Percentiles rank a stretch among this genome's conserved stretches.
phyloP scores from a whole-genome alignment of 2,329 filamentous ascomycete genomes.

The Penicillium sp. region DNA sequence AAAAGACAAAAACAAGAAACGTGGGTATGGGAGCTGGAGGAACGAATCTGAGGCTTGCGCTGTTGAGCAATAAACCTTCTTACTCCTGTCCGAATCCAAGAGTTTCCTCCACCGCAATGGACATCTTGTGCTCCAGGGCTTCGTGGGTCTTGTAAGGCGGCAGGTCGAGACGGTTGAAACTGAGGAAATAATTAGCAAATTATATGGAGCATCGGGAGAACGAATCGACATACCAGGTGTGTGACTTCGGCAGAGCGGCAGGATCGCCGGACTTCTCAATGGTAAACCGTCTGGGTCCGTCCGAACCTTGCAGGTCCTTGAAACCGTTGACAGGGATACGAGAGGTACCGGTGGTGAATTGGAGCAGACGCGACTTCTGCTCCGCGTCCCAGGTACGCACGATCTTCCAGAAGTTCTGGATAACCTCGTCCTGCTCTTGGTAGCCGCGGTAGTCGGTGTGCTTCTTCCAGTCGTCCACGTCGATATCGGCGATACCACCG shows the following conservation, averaged over 20 bases:
- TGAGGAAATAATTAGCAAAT: conserved; percentile 45
- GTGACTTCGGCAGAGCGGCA: conserved; percentile 89
- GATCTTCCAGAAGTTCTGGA: conserved; percentile 97
- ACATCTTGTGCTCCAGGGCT: conserved; percentile 83
- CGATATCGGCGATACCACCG: conserved; percentile 98
- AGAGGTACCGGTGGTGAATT: conserved; percentile 96
- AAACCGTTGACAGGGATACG: conserved; percentile 99
- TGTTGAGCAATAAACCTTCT: conserved; percentile 4
- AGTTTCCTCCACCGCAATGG: conserved; percentile 97
- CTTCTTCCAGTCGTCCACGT: conserved; percentile 99
- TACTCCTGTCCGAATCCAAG: conserved; percentile 99
- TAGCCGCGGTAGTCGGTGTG: conserved; percentile 99
- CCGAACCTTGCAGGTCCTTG: conserved; percentile 97
- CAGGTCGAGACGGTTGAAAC: conserved; percentile 96
- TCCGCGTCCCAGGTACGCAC: conserved; percentile 97
- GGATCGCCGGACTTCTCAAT: conserved; percentile 97
- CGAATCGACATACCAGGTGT: conserved; percentile 79
- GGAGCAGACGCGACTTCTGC: conserved; percentile 92
- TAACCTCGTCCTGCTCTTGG: conserved; percentile 95
- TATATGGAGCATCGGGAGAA: not conserved
- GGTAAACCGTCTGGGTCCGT: conserved; percentile 92
- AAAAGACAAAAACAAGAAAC: not conserved
- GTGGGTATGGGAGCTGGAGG: not conserved
- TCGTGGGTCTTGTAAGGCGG: conserved; percentile 92
- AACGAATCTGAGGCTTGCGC: not conserved